Percentiles rank a stretch among this genome's conserved stretches.
Conservation (phyloP, 768 basidiomycete species). For the Leucosporidium scottii region DNA sequence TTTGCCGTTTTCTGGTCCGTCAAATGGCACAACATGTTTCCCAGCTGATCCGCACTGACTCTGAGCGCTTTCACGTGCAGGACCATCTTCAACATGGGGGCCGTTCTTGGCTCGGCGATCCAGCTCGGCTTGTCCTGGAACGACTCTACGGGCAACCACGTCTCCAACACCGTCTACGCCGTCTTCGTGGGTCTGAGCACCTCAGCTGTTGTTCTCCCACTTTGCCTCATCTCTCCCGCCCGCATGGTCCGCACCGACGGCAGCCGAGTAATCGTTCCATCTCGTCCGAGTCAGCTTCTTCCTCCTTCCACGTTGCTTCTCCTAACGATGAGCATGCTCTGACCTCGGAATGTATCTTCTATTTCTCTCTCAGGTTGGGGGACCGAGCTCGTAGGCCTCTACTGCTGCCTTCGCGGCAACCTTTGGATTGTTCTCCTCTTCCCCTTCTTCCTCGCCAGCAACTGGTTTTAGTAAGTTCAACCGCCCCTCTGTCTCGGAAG, state of each 20-base stretch:
- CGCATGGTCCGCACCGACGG: conserved; percentile 58
- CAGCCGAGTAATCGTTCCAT: conserved; percentile 9
- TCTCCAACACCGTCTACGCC: conserved; percentile 50
- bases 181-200: conserved; percentile 60
- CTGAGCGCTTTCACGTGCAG: no score
- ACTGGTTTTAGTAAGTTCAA: not conserved
- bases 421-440: conserved; percentile 63
- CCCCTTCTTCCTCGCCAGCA: conserved; percentile 44
- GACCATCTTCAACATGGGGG: conserved; percentile 62
- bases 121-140: conserved; percentile 27
- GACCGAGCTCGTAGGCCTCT: conserved; percentile 63
- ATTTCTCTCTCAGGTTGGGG: conserved; percentile 64
- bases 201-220: conserved; percentile 3
- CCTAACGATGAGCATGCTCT: no score
- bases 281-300: conserved; percentile 8
- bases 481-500: no score
- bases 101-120: conserved; percentile 32
- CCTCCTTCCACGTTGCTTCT: not conserved
- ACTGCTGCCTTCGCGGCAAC: conserved; percentile 60
- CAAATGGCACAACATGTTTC: no score
- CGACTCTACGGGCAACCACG: conserved; percentile 21
- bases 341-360: no score
- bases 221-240: conserved; percentile 62
- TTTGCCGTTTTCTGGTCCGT: conserved; percentile 19
- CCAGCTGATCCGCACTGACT: no score